Evolutionary conservation across 208 protist species (phyloP).

Genomic region (Leishmania tarentolae): DNA sequence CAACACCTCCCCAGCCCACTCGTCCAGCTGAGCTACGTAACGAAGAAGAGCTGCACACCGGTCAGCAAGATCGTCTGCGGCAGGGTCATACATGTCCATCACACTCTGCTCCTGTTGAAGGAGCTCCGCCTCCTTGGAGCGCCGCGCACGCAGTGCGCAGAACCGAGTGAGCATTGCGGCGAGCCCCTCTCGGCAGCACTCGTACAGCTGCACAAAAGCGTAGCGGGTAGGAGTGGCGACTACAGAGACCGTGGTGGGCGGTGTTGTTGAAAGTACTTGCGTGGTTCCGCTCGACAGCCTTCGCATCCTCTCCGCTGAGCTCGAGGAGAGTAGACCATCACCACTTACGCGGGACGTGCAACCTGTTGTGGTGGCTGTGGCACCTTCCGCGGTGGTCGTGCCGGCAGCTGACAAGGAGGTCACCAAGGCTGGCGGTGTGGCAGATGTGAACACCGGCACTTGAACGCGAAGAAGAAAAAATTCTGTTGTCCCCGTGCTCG

Average conservation of each 20-base stretch:
- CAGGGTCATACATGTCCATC: conserved; percentile 58
- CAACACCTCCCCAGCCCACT: conserved; percentile 27
- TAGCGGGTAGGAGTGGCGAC: conserved; percentile 40
- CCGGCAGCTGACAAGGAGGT: not conserved
- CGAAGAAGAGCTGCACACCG: conserved; percentile 29
- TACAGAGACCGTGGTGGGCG: conserved; percentile 20
- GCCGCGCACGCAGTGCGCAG: conserved; percentile 34
- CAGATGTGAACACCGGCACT: conserved; percentile 25
- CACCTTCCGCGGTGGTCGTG: not conserved
- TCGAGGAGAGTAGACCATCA: not conserved
- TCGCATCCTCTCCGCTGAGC: conserved; percentile 3
- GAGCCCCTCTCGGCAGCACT: conserved; percentile 36
- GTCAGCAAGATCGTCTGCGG: conserved; percentile 26
- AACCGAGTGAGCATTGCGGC: conserved; percentile 47
- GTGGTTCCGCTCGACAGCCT: not conserved
- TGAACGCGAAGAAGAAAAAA: conserved; percentile 25
- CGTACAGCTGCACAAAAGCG: conserved; percentile 45
- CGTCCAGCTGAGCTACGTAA: conserved; percentile 38
- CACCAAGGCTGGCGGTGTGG: conserved; percentile 11
- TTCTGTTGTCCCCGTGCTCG: not conserved
- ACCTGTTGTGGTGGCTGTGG: not conserved
- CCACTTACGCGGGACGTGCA: not conserved
- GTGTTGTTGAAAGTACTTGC: not conserved
- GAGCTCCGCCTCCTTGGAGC: conserved; percentile 34
- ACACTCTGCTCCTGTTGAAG: conserved; percentile 27